Evolutionary conservation across 208 protist genomes (phyloP), one percentile per base, ranked within the genome.

Genomic region (Leishmania tarentolae): DNA sequence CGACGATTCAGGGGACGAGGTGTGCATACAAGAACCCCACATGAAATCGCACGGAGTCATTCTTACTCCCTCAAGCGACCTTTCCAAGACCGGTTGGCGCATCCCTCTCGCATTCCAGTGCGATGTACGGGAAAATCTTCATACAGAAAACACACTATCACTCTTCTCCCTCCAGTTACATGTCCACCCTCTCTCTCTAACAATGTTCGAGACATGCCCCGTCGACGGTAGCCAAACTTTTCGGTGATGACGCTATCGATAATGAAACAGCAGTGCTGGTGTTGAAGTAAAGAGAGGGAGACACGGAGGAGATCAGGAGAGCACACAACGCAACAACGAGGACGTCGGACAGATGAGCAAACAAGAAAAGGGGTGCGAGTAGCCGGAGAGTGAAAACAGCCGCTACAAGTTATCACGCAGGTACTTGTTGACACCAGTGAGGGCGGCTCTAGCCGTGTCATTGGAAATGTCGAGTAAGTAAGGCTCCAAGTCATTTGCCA

Each of bases 371-470:
- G 72, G 42, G 35, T 7, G 21, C n/a, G 15, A 37, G 28, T 11
- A 46, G 47, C 28, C 28, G 57, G 57, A 63, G 57, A 63, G 52
- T 6, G 8, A 28, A 21, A 17, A 24, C 40, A 46, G 52, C 65
- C 2, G 35, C 74, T 77, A 97, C 57, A 97, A 75, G 78, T 94
- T 96, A 21, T 96, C 92, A 52, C 90, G 90, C 59, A 97, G 86
- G 79, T 95, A 96, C 75, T 94, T 92, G 88, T 96, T 97, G 57
- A 97, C 89, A 42, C 84, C 92, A 74, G 86, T 94, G 59, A 97
- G 83, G 31, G 92, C 89, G 50, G 93, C 93, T 21, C 86, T 86
- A 13, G 92, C 91, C 9, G 84, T 89, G 56, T 97, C 94, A 56
- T 78, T 84, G 75, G 86, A 87, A 65, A 84, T 78, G 47, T 95